Evolutionary conservation across 2,329 filamentous ascomycete genomes (phyloP).

Genomic region (Scedosporium boydii): DNA sequence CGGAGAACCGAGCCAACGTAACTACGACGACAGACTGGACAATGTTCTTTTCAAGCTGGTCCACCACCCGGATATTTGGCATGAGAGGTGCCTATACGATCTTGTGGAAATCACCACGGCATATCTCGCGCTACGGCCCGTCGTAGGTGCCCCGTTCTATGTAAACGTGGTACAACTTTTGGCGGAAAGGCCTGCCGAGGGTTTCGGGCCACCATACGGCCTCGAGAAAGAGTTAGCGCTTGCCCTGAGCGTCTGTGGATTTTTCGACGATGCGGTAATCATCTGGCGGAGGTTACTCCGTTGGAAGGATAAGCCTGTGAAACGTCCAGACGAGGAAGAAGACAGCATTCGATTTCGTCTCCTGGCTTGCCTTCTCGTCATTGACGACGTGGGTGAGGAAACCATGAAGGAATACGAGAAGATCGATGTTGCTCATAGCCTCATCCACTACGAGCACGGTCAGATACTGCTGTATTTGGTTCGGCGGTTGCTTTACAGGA

Average conservation of each 20-base stretch:
- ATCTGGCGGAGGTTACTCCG: slow-evolving; percentile 1
- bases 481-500: not conserved
- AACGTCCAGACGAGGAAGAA: not conserved
- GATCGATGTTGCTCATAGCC: not conserved
- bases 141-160: not conserved
- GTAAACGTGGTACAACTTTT: not conserved
- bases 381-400: not conserved
- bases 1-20: not conserved
- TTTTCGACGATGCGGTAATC: slow-evolving; percentile 1
- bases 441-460: slow-evolving; percentile 6
- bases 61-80: not conserved
- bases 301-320: not conserved
- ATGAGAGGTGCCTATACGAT: slow-evolving; percentile 3
- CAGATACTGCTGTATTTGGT: not conserved
- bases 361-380: not conserved
- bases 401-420: not conserved
- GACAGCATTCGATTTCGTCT: slow-evolving; percentile 1
- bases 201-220: not conserved
- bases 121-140: not conserved
- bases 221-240: slow-evolving; percentile 1
- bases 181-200: not conserved
- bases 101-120: not conserved
- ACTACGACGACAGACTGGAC: not conserved
- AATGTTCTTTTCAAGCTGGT: slow-evolving; percentile 2
- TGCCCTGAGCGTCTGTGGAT: not conserved